Evolutionary conservation across 805 yeast genomes (phyloP).

Genomic region (Candida dendrica): DNA sequence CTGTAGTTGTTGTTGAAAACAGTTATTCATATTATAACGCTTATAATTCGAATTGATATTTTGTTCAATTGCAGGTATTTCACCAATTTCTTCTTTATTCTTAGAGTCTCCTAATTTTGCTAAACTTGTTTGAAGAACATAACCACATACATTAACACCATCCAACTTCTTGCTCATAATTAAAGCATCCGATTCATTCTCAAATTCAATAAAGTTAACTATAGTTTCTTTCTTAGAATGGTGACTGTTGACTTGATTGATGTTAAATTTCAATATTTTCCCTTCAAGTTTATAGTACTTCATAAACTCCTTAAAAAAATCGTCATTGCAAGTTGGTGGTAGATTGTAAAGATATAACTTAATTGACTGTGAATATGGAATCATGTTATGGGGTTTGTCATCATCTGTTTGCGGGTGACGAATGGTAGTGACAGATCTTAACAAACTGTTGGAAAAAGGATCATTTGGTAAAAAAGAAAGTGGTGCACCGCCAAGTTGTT

Average conservation of each 20-base stretch:
- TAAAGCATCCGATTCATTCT: constrained; percentile 16
- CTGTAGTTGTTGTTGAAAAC: too few relatives aligned
- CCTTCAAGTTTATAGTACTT: constrained; percentile 16
- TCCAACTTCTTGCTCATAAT: constrained; percentile 15
- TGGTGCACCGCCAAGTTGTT: too few relatives aligned
- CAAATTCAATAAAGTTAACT: constrained; percentile 20
- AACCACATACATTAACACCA: constrained; percentile 18
- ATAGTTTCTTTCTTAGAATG: constrained; percentile 5
- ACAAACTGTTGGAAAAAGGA: too few relatives aligned
- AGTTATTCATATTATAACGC: too few relatives aligned
- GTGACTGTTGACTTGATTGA: constrained; percentile 4
- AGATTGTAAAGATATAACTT: constrained; percentile 18
- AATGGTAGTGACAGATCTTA: too few relatives aligned
- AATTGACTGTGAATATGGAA: neutral
- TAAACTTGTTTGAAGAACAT: constrained; percentile 6
- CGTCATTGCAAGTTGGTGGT: constrained; percentile 19
- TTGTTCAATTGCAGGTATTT: too few relatives aligned
- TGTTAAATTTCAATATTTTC: constrained; percentile 9
- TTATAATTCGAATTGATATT: too few relatives aligned
- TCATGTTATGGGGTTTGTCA: too few relatives aligned
- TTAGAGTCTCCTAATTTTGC: neutral
- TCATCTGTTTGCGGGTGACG: too few relatives aligned
- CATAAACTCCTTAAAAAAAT: constrained; percentile 20
- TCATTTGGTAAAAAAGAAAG: too few relatives aligned
- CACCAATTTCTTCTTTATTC: too few relatives aligned